Evolutionary conservation across 805 yeast species (phyloP), one percentile per base, ranked within the genome.

Genomic region (Cyberlindnera sargentensis): DNA sequence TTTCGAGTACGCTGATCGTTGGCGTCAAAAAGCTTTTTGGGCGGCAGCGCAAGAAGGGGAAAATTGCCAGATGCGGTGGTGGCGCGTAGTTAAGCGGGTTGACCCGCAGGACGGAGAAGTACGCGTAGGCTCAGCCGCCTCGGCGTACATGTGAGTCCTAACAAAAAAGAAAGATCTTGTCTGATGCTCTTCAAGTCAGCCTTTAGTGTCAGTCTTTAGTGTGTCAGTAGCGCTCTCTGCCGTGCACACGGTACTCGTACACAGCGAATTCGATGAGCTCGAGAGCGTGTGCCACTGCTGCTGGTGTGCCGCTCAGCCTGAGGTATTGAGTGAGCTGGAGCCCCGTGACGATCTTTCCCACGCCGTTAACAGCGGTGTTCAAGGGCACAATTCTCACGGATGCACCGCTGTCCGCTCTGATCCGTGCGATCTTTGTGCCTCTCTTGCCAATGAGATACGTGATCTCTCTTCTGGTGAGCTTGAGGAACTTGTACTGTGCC

Each of bases 371-470:
- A 2, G 31, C 42, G 4, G 34, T 37, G 6, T 55, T 46, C 9
- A 66, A 42, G 0, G 72, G 71, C 9, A 68, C 49, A 4, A 73
- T 64, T 41, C 68, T 67, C 33, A 75, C 63, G 8, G 48, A 55
- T 4, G 76, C 73, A 0, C 57, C 48, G 1, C 72, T 61, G 25
- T 41, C 39, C 5, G 54, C 52, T 30, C 77, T 47, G 8, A 73
- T 55, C 5, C 41, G 40, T 33, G 60, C 62, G 10, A 75, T 71
- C 35, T 64, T 57, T 20, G 47, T 32, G 1, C 79, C 79, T n/a
- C 56, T 53, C 25, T 53, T 60, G 0, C 79, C 79, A 40, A 74
- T 73, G 6, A 73, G 47, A 39, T 57, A 64, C 1, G 71, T 60
- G 2, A 71, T 64, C 42, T 72, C 72, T 26, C 50, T 51, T 30